phyloP scores from a whole-genome alignment of 129 eudicot species.

The Tanacetum coccineum region DNA sequence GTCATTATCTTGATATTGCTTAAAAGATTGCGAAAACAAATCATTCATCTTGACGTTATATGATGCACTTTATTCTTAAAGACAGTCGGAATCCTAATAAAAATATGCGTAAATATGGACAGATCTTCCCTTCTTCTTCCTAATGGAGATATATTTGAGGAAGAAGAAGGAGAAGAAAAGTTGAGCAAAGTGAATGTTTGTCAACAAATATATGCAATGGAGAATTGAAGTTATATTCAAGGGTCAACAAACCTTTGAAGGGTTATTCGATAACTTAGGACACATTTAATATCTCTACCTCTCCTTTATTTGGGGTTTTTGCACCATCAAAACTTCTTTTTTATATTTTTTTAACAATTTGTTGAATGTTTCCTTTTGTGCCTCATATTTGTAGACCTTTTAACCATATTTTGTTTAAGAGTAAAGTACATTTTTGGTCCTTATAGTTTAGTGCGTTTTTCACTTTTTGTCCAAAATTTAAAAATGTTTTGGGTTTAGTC shows the following conservation, averaged over 20 bases:
- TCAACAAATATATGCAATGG: constrained; percentile 1
- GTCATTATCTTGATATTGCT: constrained; percentile 29
- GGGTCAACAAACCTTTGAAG: constrained; percentile 13
- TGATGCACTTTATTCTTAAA: constrained; percentile 18
- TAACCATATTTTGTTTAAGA: too few relatives aligned
- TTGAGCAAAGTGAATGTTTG: constrained; percentile 19
- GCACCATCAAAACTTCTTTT: background rate
- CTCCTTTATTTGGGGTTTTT: constrained; percentile 15
- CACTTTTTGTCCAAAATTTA: too few relatives aligned
- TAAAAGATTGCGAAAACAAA: constrained; percentile 36
- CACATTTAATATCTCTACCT: background rate
- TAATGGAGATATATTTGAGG: constrained; percentile 16
- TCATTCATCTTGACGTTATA: constrained; percentile 34
- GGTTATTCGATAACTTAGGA: constrained; percentile 27
- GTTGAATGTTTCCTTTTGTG: constrained; percentile 2
- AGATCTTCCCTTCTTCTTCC: constrained; percentile 37
- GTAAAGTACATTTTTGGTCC: too few relatives aligned
- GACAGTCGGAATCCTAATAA: background rate
- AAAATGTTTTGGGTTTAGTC: too few relatives aligned
- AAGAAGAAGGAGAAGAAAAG: constrained; percentile 38
- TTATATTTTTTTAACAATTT: background rate
- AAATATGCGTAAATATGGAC: constrained; percentile 22
- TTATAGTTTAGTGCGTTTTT: too few relatives aligned
- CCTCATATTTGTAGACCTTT: background rate
- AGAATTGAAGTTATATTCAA: background rate